phyloP scores from a whole-genome alignment of 2,329 filamentous ascomycete genomes.

The Corniculantispora saksenae region DNA sequence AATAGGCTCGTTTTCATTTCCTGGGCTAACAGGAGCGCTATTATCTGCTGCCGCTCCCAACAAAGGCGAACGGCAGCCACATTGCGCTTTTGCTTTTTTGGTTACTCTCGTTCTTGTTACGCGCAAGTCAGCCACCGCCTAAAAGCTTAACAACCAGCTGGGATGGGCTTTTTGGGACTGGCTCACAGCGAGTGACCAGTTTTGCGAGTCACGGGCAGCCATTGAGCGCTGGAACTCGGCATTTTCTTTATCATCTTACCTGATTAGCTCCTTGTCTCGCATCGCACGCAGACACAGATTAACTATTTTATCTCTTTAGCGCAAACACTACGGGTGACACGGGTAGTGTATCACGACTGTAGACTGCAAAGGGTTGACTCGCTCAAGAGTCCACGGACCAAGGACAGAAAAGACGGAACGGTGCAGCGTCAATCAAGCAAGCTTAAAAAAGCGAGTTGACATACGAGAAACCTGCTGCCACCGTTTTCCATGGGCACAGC shows the following conservation, averaged over 20 bases:
- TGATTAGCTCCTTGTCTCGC: too few species aligned
- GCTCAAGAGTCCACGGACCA: too few species aligned
- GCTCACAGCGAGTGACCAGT: neutral
- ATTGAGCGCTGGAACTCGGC: too few species aligned
- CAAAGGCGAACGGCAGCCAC: neutral
- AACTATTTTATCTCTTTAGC: neutral
- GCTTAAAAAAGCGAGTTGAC: too few species aligned
- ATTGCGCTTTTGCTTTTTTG: neutral
- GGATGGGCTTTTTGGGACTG: neutral
- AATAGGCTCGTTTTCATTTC: too few species aligned
- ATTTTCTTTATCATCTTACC: too few species aligned
- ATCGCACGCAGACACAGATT: too few species aligned
- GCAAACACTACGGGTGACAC: constrained; percentile 7
- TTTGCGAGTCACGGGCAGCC: neutral
- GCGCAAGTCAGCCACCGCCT: neutral
- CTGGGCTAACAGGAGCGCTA: neutral
- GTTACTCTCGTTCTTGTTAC: neutral
- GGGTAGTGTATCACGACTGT: constrained; percentile 9
- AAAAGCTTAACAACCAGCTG: too few species aligned
- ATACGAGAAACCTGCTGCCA: too few species aligned
- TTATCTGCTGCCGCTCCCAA: neutral
- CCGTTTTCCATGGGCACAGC: too few species aligned
- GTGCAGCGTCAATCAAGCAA: too few species aligned
- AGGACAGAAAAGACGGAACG: too few species aligned
- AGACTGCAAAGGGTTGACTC: neutral